phyloP scores from a whole-genome alignment of 2,329 filamentous ascomycete species.

The Macroventuria anomochaeta region DNA sequence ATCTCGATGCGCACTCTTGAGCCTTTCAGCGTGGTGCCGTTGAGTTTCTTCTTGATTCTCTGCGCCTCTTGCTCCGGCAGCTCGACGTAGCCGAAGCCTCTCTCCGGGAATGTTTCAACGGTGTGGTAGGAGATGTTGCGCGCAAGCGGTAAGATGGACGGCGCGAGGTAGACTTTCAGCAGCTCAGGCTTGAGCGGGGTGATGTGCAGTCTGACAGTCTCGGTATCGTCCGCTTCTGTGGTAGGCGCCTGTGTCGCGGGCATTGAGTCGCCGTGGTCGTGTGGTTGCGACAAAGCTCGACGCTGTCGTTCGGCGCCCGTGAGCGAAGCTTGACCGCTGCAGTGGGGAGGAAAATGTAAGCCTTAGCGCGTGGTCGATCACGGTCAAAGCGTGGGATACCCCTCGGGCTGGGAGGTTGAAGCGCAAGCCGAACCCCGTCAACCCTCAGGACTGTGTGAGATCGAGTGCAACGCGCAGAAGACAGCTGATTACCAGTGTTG shows the following conservation, averaged over 20 bases:
- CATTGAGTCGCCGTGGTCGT: slow-evolving; percentile 39
- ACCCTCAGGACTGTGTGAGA: slow-evolving; percentile 1
- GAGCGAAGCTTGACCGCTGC: slow-evolving; percentile 12
- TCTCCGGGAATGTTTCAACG: slow-evolving; percentile 87
- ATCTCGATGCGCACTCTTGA: slow-evolving; percentile 84
- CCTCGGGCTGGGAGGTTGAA: not conserved
- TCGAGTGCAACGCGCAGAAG: not conserved
- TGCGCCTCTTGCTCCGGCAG: slow-evolving; percentile 81
- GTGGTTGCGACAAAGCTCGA: not conserved
- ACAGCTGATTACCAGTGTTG: not conserved
- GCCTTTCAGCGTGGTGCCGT: slow-evolving; percentile 84
- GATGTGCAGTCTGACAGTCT: slow-evolving; percentile 75
- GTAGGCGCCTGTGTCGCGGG: slow-evolving; percentile 40
- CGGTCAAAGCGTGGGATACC: slow-evolving; percentile 7
- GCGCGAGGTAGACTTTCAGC: slow-evolving; percentile 73
- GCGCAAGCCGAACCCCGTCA: slow-evolving; percentile 2
- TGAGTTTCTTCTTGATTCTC: slow-evolving; percentile 89
- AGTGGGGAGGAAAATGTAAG: slow-evolving; percentile 42
- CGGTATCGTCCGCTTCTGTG: slow-evolving; percentile 27
- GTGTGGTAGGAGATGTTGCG: slow-evolving; percentile 87
- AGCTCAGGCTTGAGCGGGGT: slow-evolving; percentile 81
- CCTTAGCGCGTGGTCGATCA: slow-evolving; percentile 37
- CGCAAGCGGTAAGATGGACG: slow-evolving; percentile 69
- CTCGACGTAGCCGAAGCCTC: slow-evolving; percentile 87
- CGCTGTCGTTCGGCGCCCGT: slow-evolving; percentile 2